These are phyloP conservation scores for Chytridiales sp. DNA, from an alignment of 371 early-diverging fungal species.

Conservation along the genomic window DNA sequence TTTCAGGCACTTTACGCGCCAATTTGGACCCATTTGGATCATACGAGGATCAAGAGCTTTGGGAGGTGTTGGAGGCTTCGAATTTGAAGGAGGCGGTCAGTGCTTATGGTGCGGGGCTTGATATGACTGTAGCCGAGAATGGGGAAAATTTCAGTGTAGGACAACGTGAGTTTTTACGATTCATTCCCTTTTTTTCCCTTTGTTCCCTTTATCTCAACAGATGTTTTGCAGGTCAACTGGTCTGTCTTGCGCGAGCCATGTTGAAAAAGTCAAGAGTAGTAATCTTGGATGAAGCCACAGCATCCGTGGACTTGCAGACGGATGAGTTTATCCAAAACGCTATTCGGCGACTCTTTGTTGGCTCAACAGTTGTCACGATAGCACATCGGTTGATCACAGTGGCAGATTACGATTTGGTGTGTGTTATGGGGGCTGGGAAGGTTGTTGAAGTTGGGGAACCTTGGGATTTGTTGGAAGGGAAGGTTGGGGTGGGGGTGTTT, in stretches of 20 bases:
- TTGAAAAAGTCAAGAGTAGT: conserved; percentile 42
- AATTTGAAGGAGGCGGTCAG: conserved; percentile 48
- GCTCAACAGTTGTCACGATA: conserved; percentile 59
- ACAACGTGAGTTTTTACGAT: conserved; percentile 50
- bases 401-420: conserved; percentile 24
- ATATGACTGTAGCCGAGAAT: conserved; percentile 33
- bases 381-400: conserved; percentile 52
- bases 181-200: too few species aligned
- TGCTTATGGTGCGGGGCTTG: conserved; percentile 15
- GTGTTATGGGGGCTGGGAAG: conserved; percentile 16
- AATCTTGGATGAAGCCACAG: conserved; percentile 55
- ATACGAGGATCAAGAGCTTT: conserved; percentile 59
- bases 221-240: too few species aligned
- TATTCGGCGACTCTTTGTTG: conserved; percentile 52
- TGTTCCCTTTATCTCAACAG: too few species aligned
- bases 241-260: conserved; percentile 48
- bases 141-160: conserved; percentile 48
- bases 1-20: conserved; percentile 34
- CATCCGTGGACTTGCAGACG: conserved; percentile 70
- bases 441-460: conserved; percentile 42
- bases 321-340: conserved; percentile 59
- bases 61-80: conserved; percentile 60
- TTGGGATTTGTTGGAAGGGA: conserved; percentile 23
- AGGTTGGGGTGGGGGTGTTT: conserved; percentile 28
- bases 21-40: conserved; percentile 59